Evolutionary conservation across 129 eudicot species (phyloP), one percentile per base, ranked within the genome.

Genomic region (Gnaphalium uliginosum): DNA sequence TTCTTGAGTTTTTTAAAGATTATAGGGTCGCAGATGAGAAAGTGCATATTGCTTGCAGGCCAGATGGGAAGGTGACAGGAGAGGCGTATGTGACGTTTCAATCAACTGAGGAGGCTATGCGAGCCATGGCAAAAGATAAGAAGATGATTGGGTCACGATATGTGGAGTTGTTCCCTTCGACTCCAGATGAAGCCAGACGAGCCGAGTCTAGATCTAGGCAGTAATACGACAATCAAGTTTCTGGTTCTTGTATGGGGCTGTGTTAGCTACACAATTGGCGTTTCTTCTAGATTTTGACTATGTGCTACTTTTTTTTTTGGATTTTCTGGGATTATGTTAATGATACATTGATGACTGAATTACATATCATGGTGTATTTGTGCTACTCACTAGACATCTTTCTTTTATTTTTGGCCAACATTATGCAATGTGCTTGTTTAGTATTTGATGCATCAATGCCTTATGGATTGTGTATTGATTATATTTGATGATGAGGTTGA

Each of bases 21-120:
- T 90, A 69, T 59, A 79, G 76, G 50, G 74, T 91, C 22, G 46
- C 70, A 6, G 89, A 87, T 39, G 93, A 83, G 51, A 91, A 94
- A 78, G 83, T 91, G 9, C 89, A 83, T 69, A 91, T 94, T 65
- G 97, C 83, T 7, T 87, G 89, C 74, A 87, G 99, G 32, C 79
- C 96, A 21, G 99, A 94, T 86, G 99, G 99, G 81, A 94, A 89
- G 78, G 87, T 89, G 27, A 94, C 99, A 6, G 97, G 99, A 23
- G 99, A 94, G 81, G 99, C 99, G 0, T 94, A 69, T 48, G 99
- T 94, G 18, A 95, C 90, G 59, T 91, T 94, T 73, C 70, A 81
- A 19, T 90, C 97, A 22, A 83, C 85, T 35, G 97, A 94, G 41
- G 92, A 84, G 53, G 97, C 97, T 23, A 91, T 84, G 84, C 85